Evolutionary conservation across 176 grass and related monocot species (phyloP), one percentile per base, ranked within the genome.

Genomic region (Lolium perenne): DNA sequence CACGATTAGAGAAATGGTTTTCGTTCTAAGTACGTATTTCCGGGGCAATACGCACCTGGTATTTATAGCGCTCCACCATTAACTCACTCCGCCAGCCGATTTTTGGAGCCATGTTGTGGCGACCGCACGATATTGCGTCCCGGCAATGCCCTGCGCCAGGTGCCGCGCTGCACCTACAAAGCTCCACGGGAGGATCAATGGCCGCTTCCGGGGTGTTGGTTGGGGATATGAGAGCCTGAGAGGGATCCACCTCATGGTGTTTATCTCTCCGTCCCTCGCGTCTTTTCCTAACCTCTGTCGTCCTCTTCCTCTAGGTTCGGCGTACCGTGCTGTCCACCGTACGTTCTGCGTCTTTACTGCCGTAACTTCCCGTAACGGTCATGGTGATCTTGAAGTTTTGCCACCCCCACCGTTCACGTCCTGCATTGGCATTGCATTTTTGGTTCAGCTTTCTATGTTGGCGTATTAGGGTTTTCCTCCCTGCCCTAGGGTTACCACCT

Each of bases 51-150:
- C 14, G 63, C 14, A 5, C 10, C 22, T 12, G 47, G 72, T 75
- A 75, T 75, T 53, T 75, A 75, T 75, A 75, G 72, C 72, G 72
- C 53, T 35, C 32, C 22, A 17, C 1, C 47, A 53, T 75, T 53
- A 9, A 75, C 9, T 10, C 8, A 7, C 14, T 22, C 72, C 32
- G 72, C 14, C 14, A 10, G 38, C 8, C 14, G 16, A 20, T 51
- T 29, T 48, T 75, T 75, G 72, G 46, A 74, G 17, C n/a, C 46
- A 29, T 50, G 22, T 4, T n/a, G n/a, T 10, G 15, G 66, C 35
- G 17, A 40, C 35, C 66, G 43, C 5, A 47, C 6, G 5, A 73
- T 49, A 14, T 71, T 40, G 69, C 41, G 4, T 47, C 69, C 46
- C 18, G 7, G n/a, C 47, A 21, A 26, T 64, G 5, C 25, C 61